Base-by-base conservation (phyloP, 1,139 yeast species). In the Geotrichum candidum region DNA sequence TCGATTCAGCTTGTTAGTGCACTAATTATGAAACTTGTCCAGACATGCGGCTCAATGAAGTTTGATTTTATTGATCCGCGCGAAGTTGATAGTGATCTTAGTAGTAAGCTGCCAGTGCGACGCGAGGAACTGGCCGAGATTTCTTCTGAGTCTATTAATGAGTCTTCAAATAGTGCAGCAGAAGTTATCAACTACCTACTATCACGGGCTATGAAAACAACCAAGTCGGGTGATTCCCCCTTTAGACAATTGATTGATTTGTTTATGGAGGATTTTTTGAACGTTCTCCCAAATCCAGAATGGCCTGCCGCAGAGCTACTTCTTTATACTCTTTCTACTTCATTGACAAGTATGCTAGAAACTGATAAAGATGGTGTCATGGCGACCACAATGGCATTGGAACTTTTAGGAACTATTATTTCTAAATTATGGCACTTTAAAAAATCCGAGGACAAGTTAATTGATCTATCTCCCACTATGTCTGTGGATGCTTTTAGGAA, bases 251-350 rank as follows among this genome's bases (percentile, higher is more conserved):
- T 79, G 0, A 69, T 87, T 52, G 88, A 85, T 51, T 67, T 79
- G 13, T 76, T 86, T 38, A 67, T 85, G 1, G 82, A 81, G 52
- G 96, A 89, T 68, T 73, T 88, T 41, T 64, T 84, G 6, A 66
- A 69, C 0, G 73, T 87, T 60, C 68, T 87, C 2, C 70, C 76
- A 2, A 73, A 72, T 18, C 88, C 90, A 0, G 86, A 84, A 62
- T 88, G 87, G 83, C 78, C 89, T 0, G 82, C 83, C 0, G 77
- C 85, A 0, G 88, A 84, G 62, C 66, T 77, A 0, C 65, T 86
- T 23, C 71, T 86, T 5, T 71, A 73, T 3, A 74, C 83, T 0
- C 64, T 85, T 2, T 73, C 80, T 63, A 77, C 75, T 57, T 74
- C 79, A 3, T 68, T 84, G 23, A 68, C 84, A 54, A 68, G 67